Percentiles rank a stretch among this genome's conserved stretches.
Evolutionary conservation across 768 basidiomycete genomes (phyloP).

Genomic region (Lentinula edodes): DNA sequence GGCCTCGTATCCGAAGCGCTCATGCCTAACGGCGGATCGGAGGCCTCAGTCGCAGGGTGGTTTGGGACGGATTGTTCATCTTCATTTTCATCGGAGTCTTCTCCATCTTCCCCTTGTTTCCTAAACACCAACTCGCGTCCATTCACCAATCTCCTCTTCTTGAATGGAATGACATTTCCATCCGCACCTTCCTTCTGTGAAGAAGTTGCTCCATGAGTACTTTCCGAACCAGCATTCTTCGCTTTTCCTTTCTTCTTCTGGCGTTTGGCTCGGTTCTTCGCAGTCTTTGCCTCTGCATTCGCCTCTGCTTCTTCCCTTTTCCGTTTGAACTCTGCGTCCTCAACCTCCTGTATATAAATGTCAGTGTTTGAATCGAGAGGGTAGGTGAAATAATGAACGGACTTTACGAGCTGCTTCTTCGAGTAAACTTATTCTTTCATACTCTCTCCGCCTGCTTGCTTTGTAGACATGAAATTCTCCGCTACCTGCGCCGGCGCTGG

Average conservation of each 20-base stretch:
- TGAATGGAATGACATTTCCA: slow-evolving; percentile 42
- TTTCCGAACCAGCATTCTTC: slow-evolving; percentile 33
- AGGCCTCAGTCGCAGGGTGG: not conserved
- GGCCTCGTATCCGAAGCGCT: not conserved
- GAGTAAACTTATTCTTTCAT: slow-evolving; percentile 88
- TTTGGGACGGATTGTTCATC: not conserved
- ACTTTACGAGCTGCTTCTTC: slow-evolving; percentile 81
- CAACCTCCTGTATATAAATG: slow-evolving; percentile 50
- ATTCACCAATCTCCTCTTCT: slow-evolving; percentile 78
- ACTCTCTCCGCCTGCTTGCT: slow-evolving; percentile 88
- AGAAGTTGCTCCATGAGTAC: slow-evolving; percentile 8
- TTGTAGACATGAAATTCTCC: slow-evolving; percentile 99
- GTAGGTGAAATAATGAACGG: slow-evolving; percentile 16
- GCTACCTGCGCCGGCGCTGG: slow-evolving; percentile 93
- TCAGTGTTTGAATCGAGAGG: not conserved
- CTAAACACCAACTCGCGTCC: slow-evolving; percentile 53
- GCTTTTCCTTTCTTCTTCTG: slow-evolving; percentile 85
- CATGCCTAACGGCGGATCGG: not conserved
- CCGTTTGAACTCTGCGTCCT: slow-evolving; percentile 66
- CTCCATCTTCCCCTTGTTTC: slow-evolving; percentile 3
- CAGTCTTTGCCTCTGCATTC: slow-evolving; percentile 78
- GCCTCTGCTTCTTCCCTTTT: slow-evolving; percentile 70
- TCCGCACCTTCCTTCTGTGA: slow-evolving; percentile 14
- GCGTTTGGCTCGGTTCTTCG: slow-evolving; percentile 91
- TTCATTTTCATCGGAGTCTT: not conserved